Conservation (phyloP, 169 alveolate genomes). For the Plasmodium inui region DNA sequence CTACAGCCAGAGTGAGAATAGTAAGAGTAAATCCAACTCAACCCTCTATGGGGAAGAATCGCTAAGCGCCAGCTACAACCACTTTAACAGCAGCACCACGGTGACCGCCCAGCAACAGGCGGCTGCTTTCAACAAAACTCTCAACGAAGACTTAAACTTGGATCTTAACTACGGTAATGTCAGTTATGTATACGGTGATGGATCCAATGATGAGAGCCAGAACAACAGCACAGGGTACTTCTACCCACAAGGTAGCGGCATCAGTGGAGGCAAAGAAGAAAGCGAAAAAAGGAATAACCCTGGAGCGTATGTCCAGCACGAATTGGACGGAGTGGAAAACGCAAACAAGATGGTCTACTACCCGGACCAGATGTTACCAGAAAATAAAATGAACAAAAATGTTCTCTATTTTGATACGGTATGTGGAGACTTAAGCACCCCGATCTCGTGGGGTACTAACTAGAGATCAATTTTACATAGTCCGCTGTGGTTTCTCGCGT, state of each 20-base stretch:
- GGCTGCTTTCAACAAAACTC: background rate
- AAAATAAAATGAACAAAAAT: slow-evolving; percentile 17
- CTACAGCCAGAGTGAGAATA: background rate
- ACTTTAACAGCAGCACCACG: background rate
- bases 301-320: background rate
- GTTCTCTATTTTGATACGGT: slow-evolving; percentile 52
- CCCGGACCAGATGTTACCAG: slow-evolving; percentile 21
- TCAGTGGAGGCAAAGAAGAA: background rate
- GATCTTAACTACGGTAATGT: background rate
- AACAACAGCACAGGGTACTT: background rate
- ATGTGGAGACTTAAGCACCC: background rate
- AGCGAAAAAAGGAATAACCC: background rate
- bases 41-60: background rate
- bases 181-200: background rate
- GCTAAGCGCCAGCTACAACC: background rate
- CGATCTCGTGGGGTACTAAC: background rate
- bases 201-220: background rate
- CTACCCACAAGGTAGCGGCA: background rate
- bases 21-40: background rate
- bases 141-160: slow-evolving; percentile 2
- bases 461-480: background rate
- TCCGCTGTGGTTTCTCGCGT: no score
- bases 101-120: background rate
- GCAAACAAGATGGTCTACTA: slow-evolving; percentile 18
- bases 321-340: background rate